Percentiles rank a stretch among this genome's conserved stretches.
phyloP scores from a whole-genome alignment of 2,329 filamentous ascomycete genomes.

The Pezicula rhizophila region DNA sequence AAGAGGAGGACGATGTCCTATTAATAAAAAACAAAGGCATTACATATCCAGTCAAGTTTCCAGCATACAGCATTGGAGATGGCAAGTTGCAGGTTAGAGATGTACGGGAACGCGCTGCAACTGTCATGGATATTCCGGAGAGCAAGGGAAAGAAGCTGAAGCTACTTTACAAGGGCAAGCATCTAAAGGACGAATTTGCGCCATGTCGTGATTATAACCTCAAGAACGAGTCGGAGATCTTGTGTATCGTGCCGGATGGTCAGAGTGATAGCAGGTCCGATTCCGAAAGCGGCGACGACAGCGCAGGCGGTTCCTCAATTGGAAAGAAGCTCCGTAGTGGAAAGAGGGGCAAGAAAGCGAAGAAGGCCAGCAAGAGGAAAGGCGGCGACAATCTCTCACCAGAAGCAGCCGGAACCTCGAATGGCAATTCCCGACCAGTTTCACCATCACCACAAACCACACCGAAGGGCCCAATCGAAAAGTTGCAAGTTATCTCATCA shows the following conservation, averaged over 20 bases:
- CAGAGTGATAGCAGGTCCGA: slow-evolving; percentile 38
- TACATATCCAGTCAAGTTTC: slow-evolving; percentile 65
- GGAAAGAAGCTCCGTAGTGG: slow-evolving; percentile 35
- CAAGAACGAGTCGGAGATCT: slow-evolving; percentile 55
- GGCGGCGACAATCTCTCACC: slow-evolving; percentile 22
- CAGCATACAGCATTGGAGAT: slow-evolving; percentile 68
- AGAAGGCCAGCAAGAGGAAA: slow-evolving; percentile 15
- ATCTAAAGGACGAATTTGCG: slow-evolving; percentile 57
- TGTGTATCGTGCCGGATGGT: slow-evolving; percentile 51
- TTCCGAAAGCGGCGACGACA: slow-evolving; percentile 35
- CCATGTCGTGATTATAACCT: slow-evolving; percentile 54
- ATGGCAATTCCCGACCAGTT: slow-evolving; percentile 21
- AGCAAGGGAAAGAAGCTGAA: slow-evolving; percentile 50
- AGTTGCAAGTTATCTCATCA: slow-evolving; percentile 58
- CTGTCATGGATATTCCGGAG: slow-evolving; percentile 54
- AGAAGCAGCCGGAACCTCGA: slow-evolving; percentile 30
- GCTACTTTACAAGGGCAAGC: slow-evolving; percentile 67
- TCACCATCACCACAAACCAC: slow-evolving; percentile 28
- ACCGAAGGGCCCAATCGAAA: slow-evolving; percentile 46
- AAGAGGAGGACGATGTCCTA: slow-evolving; percentile 62
- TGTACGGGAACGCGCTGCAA: slow-evolving; percentile 59
- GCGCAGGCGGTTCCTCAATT: slow-evolving; percentile 23
- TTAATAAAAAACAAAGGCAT: slow-evolving; percentile 62
- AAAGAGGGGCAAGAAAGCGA: slow-evolving; percentile 33
- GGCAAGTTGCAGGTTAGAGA: slow-evolving; percentile 63